These are phyloP conservation scores for Magnolia changhungtana DNA, from an alignment of 164 flowering plant species.

Conservation along the genomic window DNA sequence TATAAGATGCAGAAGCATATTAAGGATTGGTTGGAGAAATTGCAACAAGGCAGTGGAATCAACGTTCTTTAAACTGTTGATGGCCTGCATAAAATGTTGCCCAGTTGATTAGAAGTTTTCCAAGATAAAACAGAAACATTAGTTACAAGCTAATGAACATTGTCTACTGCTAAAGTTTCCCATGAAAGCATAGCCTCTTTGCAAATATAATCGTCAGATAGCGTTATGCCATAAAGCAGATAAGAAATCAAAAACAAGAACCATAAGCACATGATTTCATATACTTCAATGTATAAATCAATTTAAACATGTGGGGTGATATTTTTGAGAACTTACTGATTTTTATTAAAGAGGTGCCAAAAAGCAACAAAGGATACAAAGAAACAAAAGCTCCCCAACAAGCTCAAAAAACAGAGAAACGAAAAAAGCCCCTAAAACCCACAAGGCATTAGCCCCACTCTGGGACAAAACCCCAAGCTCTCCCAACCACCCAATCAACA, in stretches of 20 bases:
- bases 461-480: too few relatives aligned
- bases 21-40: slow-evolving; percentile 90
- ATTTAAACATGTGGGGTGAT: too few relatives aligned
- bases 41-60: slow-evolving; percentile 92
- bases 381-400: too few relatives aligned
- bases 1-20: slow-evolving; percentile 98
- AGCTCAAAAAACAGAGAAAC: too few relatives aligned
- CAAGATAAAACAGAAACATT: not conserved
- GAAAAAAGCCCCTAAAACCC: too few relatives aligned
- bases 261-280: not conserved
- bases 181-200: not conserved
- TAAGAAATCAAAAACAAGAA: not conserved
- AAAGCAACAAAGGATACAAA: too few relatives aligned
- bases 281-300: too few relatives aligned
- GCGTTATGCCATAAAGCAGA: not conserved
- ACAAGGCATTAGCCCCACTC: too few relatives aligned
- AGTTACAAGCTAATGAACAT: not conserved
- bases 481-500: too few relatives aligned
- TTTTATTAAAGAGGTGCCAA: too few relatives aligned
- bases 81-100: slow-evolving; percentile 61
- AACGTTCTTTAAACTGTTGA: slow-evolving; percentile 96
- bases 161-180: not conserved
- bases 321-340: too few relatives aligned
- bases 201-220: not conserved
- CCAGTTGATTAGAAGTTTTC: not conserved